Evolutionary conservation across 148 eudicot species (phyloP).

Genomic region (Cornus suecica): DNA sequence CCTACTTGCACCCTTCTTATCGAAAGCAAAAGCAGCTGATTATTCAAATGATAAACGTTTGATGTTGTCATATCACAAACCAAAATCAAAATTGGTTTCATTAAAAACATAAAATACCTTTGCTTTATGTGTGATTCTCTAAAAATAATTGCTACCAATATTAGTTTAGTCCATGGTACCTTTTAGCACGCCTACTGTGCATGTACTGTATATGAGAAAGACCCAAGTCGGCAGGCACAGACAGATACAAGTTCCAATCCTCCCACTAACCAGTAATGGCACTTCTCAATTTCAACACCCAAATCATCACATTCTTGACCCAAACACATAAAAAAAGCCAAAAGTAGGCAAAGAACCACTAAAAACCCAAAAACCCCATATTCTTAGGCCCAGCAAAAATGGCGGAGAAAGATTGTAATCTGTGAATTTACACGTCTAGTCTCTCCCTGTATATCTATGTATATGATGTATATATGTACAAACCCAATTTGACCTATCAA

Average conservation of each 20-base stretch:
- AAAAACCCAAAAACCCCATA: conserved; percentile 4
- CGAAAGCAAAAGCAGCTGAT: too few species aligned
- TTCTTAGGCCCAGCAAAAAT: conserved; percentile 31
- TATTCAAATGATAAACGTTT: too few species aligned
- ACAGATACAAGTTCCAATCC: conserved; percentile 16
- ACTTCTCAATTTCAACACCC: conserved; percentile 15
- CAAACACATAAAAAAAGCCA: background rate
- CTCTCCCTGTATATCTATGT: conserved; percentile 11
- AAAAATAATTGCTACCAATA: too few species aligned
- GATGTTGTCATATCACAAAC: too few species aligned
- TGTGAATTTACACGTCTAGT: conserved; percentile 26
- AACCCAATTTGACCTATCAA: background rate
- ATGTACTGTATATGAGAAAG: background rate
- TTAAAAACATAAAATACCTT: too few species aligned
- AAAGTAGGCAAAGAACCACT: background rate
- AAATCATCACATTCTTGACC: conserved; percentile 25
- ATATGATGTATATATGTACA: background rate
- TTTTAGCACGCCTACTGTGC: too few species aligned
- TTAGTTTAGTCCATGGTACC: too few species aligned
- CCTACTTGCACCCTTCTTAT: too few species aligned
- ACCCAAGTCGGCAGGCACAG: conserved; percentile 6
- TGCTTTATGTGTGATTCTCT: too few species aligned
- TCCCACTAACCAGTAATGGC: conserved; percentile 17
- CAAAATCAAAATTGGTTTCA: too few species aligned
- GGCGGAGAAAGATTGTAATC: conserved; percentile 32